Conservation (phyloP, 1,139 yeast species). For the Saccharomyces hybrid region DNA sequence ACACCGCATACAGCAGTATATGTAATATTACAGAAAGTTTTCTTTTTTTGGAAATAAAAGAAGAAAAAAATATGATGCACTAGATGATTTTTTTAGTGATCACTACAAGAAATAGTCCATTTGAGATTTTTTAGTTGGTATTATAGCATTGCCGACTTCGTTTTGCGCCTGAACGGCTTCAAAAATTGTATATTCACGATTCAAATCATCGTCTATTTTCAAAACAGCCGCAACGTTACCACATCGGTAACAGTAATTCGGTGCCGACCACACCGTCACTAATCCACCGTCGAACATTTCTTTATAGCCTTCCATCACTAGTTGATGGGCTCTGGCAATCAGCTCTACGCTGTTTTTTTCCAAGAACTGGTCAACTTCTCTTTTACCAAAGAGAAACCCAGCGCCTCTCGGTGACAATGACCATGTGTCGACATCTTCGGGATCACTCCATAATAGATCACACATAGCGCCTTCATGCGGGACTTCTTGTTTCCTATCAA, state of each 20-base stretch:
- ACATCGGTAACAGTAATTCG: conserved; percentile 50
- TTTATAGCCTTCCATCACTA: conserved; percentile 95
- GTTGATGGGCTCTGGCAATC: conserved; percentile 95
- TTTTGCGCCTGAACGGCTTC: conserved; percentile 56
- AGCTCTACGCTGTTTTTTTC: conserved; percentile 73
- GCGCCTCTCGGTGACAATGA: conserved; percentile 98
- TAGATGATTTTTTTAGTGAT: not conserved
- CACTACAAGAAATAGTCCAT: conserved; percentile 31
- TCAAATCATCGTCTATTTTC: conserved; percentile 63
- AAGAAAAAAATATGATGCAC: not conserved
- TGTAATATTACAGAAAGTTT: not conserved
- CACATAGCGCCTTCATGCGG: conserved; percentile 99
- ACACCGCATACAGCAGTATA: not conserved
- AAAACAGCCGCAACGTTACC: conserved; percentile 93
- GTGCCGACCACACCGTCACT: conserved; percentile 74
- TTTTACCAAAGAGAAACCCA: conserved; percentile 87
- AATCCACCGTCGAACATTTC: conserved; percentile 82
- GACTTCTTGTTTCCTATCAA: conserved; percentile 89
- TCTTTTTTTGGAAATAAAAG: not conserved
- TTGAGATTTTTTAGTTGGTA: conserved; percentile 32
- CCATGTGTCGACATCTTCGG: conserved; percentile 95
- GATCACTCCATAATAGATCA: conserved; percentile 95
- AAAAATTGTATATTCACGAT: conserved; percentile 72
- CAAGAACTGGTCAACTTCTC: conserved; percentile 77
- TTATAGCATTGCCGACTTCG: conserved; percentile 31